Base-by-base conservation (phyloP, 257 asterid genomes). In the Solanum chilense region DNA sequence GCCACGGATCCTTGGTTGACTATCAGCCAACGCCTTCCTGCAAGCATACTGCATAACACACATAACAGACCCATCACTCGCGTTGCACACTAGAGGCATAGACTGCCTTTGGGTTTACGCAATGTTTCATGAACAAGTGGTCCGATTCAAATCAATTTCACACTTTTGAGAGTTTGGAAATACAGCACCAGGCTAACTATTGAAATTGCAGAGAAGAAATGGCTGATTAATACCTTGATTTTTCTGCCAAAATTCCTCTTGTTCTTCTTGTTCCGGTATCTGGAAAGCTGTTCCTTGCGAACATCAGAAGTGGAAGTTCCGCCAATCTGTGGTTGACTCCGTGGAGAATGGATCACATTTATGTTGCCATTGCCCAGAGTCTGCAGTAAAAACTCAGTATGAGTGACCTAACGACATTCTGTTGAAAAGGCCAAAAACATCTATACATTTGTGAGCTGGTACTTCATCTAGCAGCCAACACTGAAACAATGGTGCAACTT, bases 21-120 rank as follows among this genome's bases (percentile, higher is more conserved):
- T 93, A 87, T 96, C 99, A 1, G 99, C 99, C 83, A 96, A 88
- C n/a, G 95, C 98, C 91, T 96, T 96, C 96, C 99, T 92, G 93
- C 99, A 96, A 83, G 98, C 99, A 90, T 96, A 96, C 99, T 96
- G 93, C 82, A 82, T 68, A 10, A 14, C 35, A 35, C 49, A 73
- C 45, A 73, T 10, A 47, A 37, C 37, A 37, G 6, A 73, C 3
- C 3, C 68, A 80, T 52, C 7, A 80, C 45, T 69, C 23, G 1
- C 14, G 6, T 35, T 47, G 23, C 6, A 73, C 37, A 41, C 37
- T 14, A 23, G 23, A 73, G 49, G 7, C 47, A 73, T 5, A 37
- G 31, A 35, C 39, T 35, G 39, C 39, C 39, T 35, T 35, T 35
- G 39, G 39, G 7, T 5, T 35, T 35, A 35, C 35, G 2, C 7